phyloP scores from a whole-genome alignment of 2,329 filamentous ascomycete species.

The Alternaria burnsii region DNA sequence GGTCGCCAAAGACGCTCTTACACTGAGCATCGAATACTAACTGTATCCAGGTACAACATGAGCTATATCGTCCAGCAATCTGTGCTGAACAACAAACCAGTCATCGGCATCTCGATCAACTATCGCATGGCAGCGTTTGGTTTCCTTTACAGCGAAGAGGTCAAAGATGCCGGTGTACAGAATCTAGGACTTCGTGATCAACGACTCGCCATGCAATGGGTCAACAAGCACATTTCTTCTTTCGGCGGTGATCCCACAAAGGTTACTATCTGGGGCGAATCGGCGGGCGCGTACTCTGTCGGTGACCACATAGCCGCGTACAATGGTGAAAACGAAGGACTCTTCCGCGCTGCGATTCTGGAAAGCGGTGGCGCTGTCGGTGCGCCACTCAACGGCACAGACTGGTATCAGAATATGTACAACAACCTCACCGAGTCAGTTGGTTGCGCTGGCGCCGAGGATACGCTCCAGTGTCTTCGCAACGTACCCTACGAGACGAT shows the following conservation, averaged over 20 bases:
- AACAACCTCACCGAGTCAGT: slow-evolving; percentile 38
- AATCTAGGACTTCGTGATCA: slow-evolving; percentile 70
- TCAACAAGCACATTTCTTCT: slow-evolving; percentile 64
- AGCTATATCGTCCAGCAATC: slow-evolving; percentile 45
- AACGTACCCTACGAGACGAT: slow-evolving; percentile 38
- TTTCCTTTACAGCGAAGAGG: slow-evolving; percentile 56
- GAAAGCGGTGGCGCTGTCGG: slow-evolving; percentile 49
- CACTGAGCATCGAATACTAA: neutral
- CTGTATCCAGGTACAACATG: slow-evolving; percentile 36
- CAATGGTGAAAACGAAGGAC: slow-evolving; percentile 47
- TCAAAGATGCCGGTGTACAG: slow-evolving; percentile 46
- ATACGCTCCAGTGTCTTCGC: slow-evolving; percentile 41
- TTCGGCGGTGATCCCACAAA: slow-evolving; percentile 64
- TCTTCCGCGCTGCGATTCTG: slow-evolving; percentile 55
- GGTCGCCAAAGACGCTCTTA: neutral
- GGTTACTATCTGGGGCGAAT: slow-evolving; percentile 68
- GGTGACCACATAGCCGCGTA: slow-evolving; percentile 50
- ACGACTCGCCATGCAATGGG: slow-evolving; percentile 66
- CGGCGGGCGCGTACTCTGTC: slow-evolving; percentile 68
- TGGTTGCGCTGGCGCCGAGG: slow-evolving; percentile 29
- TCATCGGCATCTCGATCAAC: slow-evolving; percentile 54
- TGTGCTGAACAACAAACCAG: slow-evolving; percentile 38
- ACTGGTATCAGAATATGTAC: slow-evolving; percentile 46
- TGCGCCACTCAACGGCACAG: slow-evolving; percentile 39
- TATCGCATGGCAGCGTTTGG: slow-evolving; percentile 61